These are phyloP conservation scores for Nakazawaea populi DNA, from an alignment of 805 yeast species.

Conservation along the genomic window DNA sequence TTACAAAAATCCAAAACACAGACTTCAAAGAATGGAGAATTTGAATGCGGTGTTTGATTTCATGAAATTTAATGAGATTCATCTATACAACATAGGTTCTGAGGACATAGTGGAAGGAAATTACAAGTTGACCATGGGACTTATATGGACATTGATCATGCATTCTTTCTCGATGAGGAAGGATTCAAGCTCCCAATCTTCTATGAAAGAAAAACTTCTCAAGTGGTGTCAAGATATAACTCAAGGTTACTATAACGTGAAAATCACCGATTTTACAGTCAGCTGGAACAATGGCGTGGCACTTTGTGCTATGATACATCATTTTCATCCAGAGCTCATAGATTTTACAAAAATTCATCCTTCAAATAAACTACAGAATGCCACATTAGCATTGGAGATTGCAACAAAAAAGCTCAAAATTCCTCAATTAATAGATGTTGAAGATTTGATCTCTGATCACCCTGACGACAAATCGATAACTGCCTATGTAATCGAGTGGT, in stretches of 20 bases:
- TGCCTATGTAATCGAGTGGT: constrained; percentile 56
- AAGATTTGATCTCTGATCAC: constrained; percentile 40
- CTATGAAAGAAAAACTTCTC: constrained; percentile 33
- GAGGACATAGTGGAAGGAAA: constrained; percentile 46
- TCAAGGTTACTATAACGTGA: constrained; percentile 27
- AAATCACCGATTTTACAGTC: constrained; percentile 42
- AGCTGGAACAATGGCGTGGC: constrained; percentile 52
- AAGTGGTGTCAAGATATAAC: constrained; percentile 51
- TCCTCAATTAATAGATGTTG: constrained; percentile 46
- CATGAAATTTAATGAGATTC: constrained; percentile 30
- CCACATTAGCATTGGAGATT: constrained; percentile 30
- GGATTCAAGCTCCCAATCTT: constrained; percentile 7
- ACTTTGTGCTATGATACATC: constrained; percentile 37
- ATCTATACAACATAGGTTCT: constrained; percentile 37
- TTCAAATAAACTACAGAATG: constrained; percentile 23
- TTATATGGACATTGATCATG: constrained; percentile 43
- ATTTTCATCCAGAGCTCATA: constrained; percentile 34
- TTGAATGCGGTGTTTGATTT: constrained; percentile 35
- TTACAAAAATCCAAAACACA: constrained; percentile 32
- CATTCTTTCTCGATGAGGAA: constrained; percentile 26
- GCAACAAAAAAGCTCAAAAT: constrained; percentile 43
- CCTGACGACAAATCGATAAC: constrained; percentile 61
- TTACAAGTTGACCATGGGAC: constrained; percentile 38
- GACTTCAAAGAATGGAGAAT: constrained; percentile 43
- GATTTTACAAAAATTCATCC: constrained; percentile 25